Conservation (phyloP, 495 filamentous ascomycete genomes). For the Neurospora sublineolata region DNA sequence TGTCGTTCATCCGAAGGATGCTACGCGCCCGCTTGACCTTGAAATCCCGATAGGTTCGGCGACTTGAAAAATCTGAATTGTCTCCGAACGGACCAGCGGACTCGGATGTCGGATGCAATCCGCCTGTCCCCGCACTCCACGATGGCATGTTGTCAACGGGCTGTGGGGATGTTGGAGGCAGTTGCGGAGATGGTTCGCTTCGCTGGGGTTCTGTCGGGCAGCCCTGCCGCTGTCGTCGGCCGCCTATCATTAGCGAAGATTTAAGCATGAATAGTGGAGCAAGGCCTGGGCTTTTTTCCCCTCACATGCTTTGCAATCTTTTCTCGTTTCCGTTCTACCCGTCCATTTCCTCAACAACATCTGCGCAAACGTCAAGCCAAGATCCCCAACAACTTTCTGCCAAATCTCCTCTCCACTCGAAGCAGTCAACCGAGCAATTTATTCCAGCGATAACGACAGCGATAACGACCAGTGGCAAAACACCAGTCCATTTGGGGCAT, state of each 20-base stretch:
- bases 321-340: not conserved
- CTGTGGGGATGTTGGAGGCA: not conserved
- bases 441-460: not conserved
- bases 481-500: not conserved
- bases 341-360: not conserved
- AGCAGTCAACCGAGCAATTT: not conserved
- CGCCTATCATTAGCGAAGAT: not conserved
- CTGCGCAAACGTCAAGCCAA: not conserved
- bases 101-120: not conserved
- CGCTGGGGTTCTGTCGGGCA: not conserved
- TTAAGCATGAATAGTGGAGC: not conserved
- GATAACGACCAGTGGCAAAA: not conserved
- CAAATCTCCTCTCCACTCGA: not conserved
- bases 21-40: not conserved
- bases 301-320: not conserved
- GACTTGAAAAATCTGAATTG: not conserved
- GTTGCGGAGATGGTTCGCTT: not conserved
- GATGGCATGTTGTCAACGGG: not conserved
- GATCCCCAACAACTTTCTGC: not conserved
- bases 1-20: not conserved
- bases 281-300: not conserved
- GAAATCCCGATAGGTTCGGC: not conserved
- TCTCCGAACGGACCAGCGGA: not conserved
- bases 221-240: not conserved
- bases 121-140: not conserved